phyloP scores from a whole-genome alignment of 2,329 filamentous ascomycete species.

The Ampelomyces quisqualis region DNA sequence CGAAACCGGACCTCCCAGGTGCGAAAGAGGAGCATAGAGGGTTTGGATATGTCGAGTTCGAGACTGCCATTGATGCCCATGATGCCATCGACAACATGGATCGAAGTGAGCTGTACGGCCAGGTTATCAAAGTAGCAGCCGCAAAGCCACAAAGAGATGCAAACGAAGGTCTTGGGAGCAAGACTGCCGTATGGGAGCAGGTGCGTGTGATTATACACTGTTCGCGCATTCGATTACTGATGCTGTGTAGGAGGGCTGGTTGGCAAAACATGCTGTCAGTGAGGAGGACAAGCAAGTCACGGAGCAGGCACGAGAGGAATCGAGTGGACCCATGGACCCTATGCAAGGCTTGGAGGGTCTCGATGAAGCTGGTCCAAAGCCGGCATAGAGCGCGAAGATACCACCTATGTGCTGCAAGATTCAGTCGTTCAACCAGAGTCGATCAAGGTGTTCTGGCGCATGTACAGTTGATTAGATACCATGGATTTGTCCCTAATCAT shows the following conservation, averaged over 20 bases:
- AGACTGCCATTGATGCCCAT: conserved; percentile 78
- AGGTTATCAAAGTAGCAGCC: conserved; percentile 85
- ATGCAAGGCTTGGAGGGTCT: conserved; percentile 95
- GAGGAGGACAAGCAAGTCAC: conserved; percentile 71
- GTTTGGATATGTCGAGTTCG: conserved; percentile 96
- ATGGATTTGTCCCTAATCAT: conserved; percentile 1
- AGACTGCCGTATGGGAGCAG: conserved; percentile 96
- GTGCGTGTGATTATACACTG: conserved; percentile 54
- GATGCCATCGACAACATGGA: conserved; percentile 99
- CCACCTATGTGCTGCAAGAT: background rate
- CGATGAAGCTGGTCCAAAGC: conserved; percentile 90
- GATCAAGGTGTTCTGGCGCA: conserved; percentile 26
- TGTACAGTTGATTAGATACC: conserved; percentile 8
- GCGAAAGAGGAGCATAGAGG: conserved; percentile 79
- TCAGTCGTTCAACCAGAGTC: background rate
- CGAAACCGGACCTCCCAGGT: conserved; percentile 81
- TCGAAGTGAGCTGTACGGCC: conserved; percentile 89
- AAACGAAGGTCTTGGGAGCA: conserved; percentile 85
- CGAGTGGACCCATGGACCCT: conserved; percentile 69
- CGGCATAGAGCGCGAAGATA: conserved; percentile 53
- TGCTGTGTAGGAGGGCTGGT: conserved; percentile 75
- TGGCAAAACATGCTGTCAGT: conserved; percentile 81
- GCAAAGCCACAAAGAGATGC: conserved; percentile 90
- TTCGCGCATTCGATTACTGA: conserved; percentile 10
- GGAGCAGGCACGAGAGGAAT: conserved; percentile 55